phyloP scores from a whole-genome alignment of 768 basidiomycete genomes.

The Termitomyces titanicus region DNA sequence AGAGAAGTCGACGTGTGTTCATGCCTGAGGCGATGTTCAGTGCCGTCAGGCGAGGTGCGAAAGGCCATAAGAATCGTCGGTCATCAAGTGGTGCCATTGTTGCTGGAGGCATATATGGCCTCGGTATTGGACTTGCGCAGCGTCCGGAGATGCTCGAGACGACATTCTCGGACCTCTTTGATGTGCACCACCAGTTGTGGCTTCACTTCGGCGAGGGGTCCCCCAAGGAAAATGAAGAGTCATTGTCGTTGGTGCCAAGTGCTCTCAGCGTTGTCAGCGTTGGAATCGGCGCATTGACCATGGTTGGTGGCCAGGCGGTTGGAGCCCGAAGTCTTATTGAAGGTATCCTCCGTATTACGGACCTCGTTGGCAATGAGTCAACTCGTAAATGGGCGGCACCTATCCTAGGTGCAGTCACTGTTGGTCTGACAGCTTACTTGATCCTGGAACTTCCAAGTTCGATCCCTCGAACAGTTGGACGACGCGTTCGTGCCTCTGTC shows the following conservation, averaged over 20 bases:
- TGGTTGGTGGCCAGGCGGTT: conserved; percentile 82
- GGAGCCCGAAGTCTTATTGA: conserved; percentile 78
- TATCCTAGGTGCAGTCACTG: conserved; percentile 68
- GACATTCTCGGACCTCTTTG: conserved; percentile 80
- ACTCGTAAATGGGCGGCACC: conserved; percentile 88
- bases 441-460: conserved; percentile 84
- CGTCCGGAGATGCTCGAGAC: conserved; percentile 78
- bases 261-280: conserved; percentile 73
- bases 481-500: conserved; percentile 71
- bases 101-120: conserved; percentile 73
- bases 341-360: conserved; percentile 67
- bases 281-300: conserved; percentile 82
- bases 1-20: conserved; percentile 80
- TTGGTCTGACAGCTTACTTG: conserved; percentile 77
- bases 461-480: conserved; percentile 86
- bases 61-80: conserved; percentile 32
- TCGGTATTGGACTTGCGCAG: conserved; percentile 79
- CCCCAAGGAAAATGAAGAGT: conserved; percentile 26
- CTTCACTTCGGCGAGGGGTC: conserved; percentile 59
- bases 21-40: conserved; percentile 98
- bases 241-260: conserved; percentile 39
- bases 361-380: conserved; percentile 77
- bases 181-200: conserved; percentile 77
- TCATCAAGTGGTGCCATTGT: conserved; percentile 52
- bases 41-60: conserved; percentile 40